A percentile compares a stretch with the other conserved stretches of the same genome.
Conservation (phyloP, 208 protist genomes). For the Trypanosomatidae sp. region DNA sequence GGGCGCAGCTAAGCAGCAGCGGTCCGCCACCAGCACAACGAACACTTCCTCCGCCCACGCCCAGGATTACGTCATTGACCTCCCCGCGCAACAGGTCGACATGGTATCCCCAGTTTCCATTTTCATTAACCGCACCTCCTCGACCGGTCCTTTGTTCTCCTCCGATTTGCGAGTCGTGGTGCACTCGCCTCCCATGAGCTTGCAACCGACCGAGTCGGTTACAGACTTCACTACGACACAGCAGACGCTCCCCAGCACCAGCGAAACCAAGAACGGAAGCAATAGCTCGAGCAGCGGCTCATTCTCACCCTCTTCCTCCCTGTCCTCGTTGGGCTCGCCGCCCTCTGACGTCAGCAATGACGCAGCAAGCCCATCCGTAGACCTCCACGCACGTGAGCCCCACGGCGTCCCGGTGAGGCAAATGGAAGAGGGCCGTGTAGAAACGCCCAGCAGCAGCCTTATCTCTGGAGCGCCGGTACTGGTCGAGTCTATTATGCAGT, state of each 20-base stretch:
- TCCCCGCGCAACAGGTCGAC: conserved; percentile 20
- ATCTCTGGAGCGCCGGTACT: not conserved
- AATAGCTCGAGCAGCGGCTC: not conserved
- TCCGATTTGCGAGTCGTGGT: conserved; percentile 23
- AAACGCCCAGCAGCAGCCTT: not conserved
- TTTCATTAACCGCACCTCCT: conserved; percentile 22
- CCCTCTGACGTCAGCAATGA: not conserved
- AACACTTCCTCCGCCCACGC: too few relatives aligned
- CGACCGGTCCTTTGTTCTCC: conserved; percentile 3
- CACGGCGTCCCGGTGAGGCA: not conserved
- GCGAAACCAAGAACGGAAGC: conserved; percentile 9
- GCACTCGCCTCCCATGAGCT: conserved; percentile 22
- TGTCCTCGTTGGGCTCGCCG: not conserved
- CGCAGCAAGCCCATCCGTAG: too few relatives aligned
- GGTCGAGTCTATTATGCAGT: not conserved
- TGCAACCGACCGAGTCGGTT: conserved; percentile 5
- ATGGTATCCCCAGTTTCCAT: conserved; percentile 31
- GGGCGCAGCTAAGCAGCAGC: not conserved
- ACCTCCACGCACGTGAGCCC: not conserved
- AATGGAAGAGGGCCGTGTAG: not conserved
- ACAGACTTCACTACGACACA: conserved; percentile 9
- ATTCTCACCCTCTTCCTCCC: not conserved
- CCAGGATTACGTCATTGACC: conserved; percentile 11
- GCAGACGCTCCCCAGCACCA: conserved; percentile 1
- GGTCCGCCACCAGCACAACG: not conserved